Conservation (phyloP, 306 rosid species). For the Cucurbita pepo region DNA sequence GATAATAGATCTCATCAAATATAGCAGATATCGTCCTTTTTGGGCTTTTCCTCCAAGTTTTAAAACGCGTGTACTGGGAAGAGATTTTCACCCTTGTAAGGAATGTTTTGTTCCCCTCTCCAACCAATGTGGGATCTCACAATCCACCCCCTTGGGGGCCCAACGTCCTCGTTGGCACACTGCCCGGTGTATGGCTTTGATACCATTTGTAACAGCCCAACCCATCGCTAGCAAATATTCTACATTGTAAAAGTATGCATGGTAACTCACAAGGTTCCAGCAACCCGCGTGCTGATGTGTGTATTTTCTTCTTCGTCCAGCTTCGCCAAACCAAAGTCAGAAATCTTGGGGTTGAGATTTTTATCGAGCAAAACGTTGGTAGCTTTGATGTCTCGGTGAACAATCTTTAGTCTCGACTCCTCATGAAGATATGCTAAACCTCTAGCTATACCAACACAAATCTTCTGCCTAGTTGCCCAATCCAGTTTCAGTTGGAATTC, state of each 20-base stretch:
- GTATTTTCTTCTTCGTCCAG: constrained; percentile 42
- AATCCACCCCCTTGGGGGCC: no score
- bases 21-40: no score
- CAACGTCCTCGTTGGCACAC: no score
- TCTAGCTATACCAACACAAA: constrained; percentile 58
- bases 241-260: neutral
- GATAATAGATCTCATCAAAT: neutral
- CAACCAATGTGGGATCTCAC: no score
- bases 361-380: constrained; percentile 40
- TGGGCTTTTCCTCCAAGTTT: no score
- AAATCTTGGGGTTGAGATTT: constrained; percentile 53
- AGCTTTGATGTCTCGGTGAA: constrained; percentile 35
- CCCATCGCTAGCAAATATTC: neutral
- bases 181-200: no score
- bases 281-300: constrained; percentile 55
- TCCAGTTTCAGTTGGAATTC: constrained; percentile 15
- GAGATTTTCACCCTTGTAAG: no score
- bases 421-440: constrained; percentile 71
- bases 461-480: constrained; percentile 55
- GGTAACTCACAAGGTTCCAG: constrained; percentile 53
- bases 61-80: no score
- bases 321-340: constrained; percentile 59
- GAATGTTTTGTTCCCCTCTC: no score
- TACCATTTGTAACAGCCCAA: no score
- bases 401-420: constrained; percentile 61